Evolutionary conservation across 106 monocot species (phyloP), one percentile per base, ranked within the genome.

Genomic region (Dendrobium officinale): DNA sequence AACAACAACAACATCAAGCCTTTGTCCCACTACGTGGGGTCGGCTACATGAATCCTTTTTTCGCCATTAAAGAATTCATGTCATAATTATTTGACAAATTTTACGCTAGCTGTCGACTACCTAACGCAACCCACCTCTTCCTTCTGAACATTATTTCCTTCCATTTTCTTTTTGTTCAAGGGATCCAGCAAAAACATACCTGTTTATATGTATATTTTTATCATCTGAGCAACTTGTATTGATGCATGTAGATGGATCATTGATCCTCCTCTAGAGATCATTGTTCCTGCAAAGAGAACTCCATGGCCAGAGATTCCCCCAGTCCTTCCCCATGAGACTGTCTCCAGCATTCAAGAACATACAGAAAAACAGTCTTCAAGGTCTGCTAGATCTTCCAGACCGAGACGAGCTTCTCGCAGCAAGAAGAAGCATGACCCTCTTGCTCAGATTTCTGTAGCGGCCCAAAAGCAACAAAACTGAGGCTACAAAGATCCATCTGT

Each of bases 171-270:
- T 18, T 55, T 17, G 3, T 16, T 11, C 11, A 55, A 55, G 17
- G 17, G 17, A 3, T 55, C 16, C 55, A 10, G 55, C 55, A 18
- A 55, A 55, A 55, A 18, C 55, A 55, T 55, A 55, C 55, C 3
- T 55, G 55, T 55, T 55, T 2, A 55, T 55, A 18, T 11, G 3
- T 6, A 51, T 51, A 51, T 51, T 13, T 66, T 26, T 8, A 26
- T 66, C 64, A 66, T 66, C 64, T 66, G 15, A 66, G 9, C 22
- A 66, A 26, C 24, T 7, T 9, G 64, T 66, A 66, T 66, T 24
- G 7, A 66, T 66, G 64, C 64, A 80, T 91, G 75, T 86, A 96
- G 95, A 78, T 96, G 95, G 95, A 80, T 85, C 22, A 93, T 96
- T 22, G 82, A 93, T 42, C 87, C 92, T 78, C 89, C 93, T 67